These are phyloP conservation scores for Lotus japonicus DNA, from an alignment of 306 rosid genomes.

Conservation along the genomic window DNA sequence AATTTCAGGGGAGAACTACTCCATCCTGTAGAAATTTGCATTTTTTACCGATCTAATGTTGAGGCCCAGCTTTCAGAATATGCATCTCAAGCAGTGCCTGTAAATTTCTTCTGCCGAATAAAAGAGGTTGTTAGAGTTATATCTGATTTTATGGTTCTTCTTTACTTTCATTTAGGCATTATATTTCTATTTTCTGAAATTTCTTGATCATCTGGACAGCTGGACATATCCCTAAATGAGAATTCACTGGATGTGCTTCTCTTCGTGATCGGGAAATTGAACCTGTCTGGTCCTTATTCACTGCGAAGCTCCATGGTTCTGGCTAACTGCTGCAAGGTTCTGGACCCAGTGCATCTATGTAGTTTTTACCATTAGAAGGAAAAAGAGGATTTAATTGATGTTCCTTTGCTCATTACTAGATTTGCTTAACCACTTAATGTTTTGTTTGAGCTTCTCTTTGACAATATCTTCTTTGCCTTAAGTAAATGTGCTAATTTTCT, in stretches of 20 bases:
- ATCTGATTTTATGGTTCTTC: constrained; percentile 15
- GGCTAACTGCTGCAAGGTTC: constrained; percentile 87
- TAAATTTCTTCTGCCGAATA: constrained; percentile 63
- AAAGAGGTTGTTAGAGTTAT: constrained; percentile 54
- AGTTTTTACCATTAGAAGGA: background rate
- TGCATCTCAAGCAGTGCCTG: constrained; percentile 53
- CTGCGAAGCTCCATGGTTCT: constrained; percentile 56
- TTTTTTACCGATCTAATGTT: constrained; percentile 57
- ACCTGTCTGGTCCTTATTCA: constrained; percentile 81
- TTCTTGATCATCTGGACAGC: constrained; percentile 43
- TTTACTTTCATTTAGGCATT: constrained; percentile 15
- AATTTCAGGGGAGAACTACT: constrained; percentile 70
- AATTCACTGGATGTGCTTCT: constrained; percentile 79
- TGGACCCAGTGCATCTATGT: constrained; percentile 8
- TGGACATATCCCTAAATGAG: constrained; percentile 63
- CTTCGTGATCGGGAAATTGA: constrained; percentile 66
- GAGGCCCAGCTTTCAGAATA: constrained; percentile 35
- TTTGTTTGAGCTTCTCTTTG: background rate
- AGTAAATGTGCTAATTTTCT: background rate
- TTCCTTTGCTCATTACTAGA: constrained; percentile 2
- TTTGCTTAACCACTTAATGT: constrained; percentile 14
- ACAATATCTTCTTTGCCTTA: background rate
- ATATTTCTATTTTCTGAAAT: constrained; percentile 18
- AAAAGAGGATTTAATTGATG: constrained; percentile 9
- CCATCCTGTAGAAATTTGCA: constrained; percentile 57